Base-by-base conservation (phyloP, 2,329 filamentous ascomycete genomes). In the Alternaria sp. region DNA sequence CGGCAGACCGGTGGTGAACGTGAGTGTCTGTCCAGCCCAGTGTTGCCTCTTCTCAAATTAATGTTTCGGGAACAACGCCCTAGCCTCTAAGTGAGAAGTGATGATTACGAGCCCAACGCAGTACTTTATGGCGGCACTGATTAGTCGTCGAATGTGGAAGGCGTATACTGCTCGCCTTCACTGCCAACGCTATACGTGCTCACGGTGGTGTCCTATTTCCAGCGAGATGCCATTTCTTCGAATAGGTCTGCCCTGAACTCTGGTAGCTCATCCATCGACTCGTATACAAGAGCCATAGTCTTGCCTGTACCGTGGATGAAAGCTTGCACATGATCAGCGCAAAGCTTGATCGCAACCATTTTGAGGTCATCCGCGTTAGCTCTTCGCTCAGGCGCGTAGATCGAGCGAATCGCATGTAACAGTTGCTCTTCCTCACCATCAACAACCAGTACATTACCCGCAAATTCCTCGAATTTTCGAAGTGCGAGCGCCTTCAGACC, bases 241-340 rank as follows among this genome's bases (percentile, higher is more conserved):
- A 74, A 74, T 1, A 75, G 61, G 18, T 74, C 72, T 24, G 69
- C 63, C 28, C 71, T 64, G 39, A 75, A 75, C 14, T 72, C 71
- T n/a, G 71, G 66, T 6, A 73, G 57, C n/a, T 71, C 69, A 22
- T 73, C 71, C 70, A 75, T 73, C 8, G 70, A 57, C 52, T 68
- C 64, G 28, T 74, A 69, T 8, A 74, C 67, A 11, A 66, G 59
- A 14, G 72, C 64, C 54, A 73, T 72, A 7, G 68, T 68, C 51
- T 64, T 73, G 7, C 70, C 65, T 7, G 64, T 72, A 14, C 70
- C 69, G 4, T 70, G 56, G n/a, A 74, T 71, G 55, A 71, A 72
- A 14, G 64, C 66, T 32, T 73, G 67, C 14, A 73, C 66, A 39
- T 75, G 71, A 38, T 74, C 64, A n/a, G 73, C 72, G 30, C 72